phyloP scores from a whole-genome alignment of 2,329 filamentous ascomycete genomes.

The Cryphonectria parasitica region DNA sequence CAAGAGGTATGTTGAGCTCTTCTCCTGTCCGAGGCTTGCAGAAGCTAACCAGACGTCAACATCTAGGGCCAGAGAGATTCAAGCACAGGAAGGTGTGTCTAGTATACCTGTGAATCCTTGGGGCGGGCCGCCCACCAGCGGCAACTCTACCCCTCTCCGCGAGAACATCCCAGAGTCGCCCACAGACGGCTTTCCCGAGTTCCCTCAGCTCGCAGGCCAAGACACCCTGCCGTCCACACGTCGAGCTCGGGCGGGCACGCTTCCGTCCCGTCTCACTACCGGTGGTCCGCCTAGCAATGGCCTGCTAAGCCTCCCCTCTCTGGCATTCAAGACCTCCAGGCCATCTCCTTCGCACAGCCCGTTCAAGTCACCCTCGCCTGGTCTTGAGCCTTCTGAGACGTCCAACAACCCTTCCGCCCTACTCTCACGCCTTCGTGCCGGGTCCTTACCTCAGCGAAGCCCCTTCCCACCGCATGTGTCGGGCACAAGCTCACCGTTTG shows the following conservation, averaged over 20 bases:
- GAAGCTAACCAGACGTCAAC: constrained; percentile 29
- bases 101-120: constrained; percentile 73
- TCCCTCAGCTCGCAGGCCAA: constrained; percentile 72
- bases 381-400: constrained; percentile 52
- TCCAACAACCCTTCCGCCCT: constrained; percentile 68
- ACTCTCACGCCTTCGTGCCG: constrained; percentile 83
- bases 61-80: constrained; percentile 86
- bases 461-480: constrained; percentile 64
- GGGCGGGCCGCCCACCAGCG: constrained; percentile 95
- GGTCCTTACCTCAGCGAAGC: constrained; percentile 89
- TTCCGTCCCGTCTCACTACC: constrained; percentile 92
- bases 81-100: constrained; percentile 88
- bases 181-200: constrained; percentile 92
- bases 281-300: constrained; percentile 66
- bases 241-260: constrained; percentile 87
- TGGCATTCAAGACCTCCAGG: constrained; percentile 77
- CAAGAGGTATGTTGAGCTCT: constrained; percentile 71
- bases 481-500: constrained; percentile 71
- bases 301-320: constrained; percentile 57
- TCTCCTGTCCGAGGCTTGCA: not conserved
- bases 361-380: constrained; percentile 71
- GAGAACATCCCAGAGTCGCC: constrained; percentile 98
- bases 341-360: constrained; percentile 86
- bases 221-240: constrained; percentile 70
- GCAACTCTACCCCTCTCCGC: constrained; percentile 91